A percentile compares a stretch with the other conserved stretches of the same genome.
phyloP scores from a whole-genome alignment of 1,284 basidiomycete genomes.

The Microbotryum lychnidis-dioicae region DNA sequence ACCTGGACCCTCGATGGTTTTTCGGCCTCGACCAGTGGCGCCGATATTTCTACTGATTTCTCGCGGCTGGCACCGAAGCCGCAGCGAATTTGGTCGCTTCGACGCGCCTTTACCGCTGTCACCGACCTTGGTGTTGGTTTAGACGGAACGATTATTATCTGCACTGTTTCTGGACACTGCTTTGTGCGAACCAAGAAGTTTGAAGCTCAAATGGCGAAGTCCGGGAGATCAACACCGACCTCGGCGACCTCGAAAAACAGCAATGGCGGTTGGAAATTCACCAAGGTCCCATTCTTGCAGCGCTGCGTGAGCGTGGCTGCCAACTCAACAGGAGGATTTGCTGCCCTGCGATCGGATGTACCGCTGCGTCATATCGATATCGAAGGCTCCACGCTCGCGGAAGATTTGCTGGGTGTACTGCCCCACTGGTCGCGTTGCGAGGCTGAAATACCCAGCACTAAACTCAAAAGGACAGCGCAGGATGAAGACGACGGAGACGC shows the following conservation, averaged over 20 bases:
- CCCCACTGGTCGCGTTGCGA: slow-evolving; percentile 45
- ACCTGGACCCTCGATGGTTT: slow-evolving; percentile 55
- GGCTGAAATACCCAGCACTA: not conserved
- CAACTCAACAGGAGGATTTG: slow-evolving; percentile 83
- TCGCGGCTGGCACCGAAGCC: slow-evolving; percentile 53
- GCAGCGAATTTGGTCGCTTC: slow-evolving; percentile 82
- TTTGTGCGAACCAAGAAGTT: slow-evolving; percentile 62
- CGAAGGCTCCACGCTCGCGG: slow-evolving; percentile 54
- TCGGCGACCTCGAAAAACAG: slow-evolving; percentile 29
- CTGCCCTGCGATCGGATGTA: slow-evolving; percentile 71
- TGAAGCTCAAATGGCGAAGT: slow-evolving; percentile 1
- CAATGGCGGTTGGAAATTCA: slow-evolving; percentile 50
- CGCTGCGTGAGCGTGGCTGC: slow-evolving; percentile 75
- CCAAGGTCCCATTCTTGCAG: slow-evolving; percentile 71
- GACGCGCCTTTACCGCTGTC: slow-evolving; percentile 78
- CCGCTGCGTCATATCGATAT: slow-evolving; percentile 53
- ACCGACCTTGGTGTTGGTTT: slow-evolving; percentile 81
- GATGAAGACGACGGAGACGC: slow-evolving; percentile 34
- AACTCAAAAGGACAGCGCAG: not conserved
- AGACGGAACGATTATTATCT: slow-evolving; percentile 82
- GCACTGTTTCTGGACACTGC: slow-evolving; percentile 89
- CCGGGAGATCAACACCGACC: too few relatives aligned
- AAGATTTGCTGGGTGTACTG: slow-evolving; percentile 59
- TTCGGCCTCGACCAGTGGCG: not conserved
- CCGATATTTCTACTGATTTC: slow-evolving; percentile 1